Base-by-base conservation (phyloP, 1,284 basidiomycete species). In the Tremellales sp. region DNA sequence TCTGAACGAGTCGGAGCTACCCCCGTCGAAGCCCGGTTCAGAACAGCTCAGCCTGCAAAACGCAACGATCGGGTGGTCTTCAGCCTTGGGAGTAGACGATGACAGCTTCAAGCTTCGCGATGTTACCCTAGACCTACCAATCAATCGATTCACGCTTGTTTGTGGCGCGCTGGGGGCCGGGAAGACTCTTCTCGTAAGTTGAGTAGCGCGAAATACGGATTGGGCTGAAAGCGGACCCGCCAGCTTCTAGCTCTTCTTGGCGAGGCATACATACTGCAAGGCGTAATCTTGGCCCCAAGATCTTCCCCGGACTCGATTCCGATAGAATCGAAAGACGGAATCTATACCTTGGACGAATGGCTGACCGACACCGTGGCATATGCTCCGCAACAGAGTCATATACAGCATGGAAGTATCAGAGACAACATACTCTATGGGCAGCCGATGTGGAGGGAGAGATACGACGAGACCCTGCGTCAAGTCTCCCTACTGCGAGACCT, bases 371-470 rank as follows among this genome's bases (percentile, higher is more conserved):
- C 65, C 10, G 52, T 71, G 14, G 63, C 65, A 1, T 72, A 70
- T 40, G 62, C 66, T 3, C 65, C 70, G 7, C 71, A 75, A 49
- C 65, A 65, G 29, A 61, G 64, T 21, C 73, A 68, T 53, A 68
- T 74, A 26, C 63, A 68, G 18, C 68, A 72, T 44, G 68, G 66
- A 1, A 68, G 67, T 2, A 62, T 75, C 27, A 56, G 65, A 10
- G 68, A 72, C 43, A 72, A 74, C 41, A 71, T 74, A 19, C 50
- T 72, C 10, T 73, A 74, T 40, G 72, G 72, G n/a, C 68, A 71
- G 29, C 72, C 73, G 1, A 61, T 69, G 47, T 67, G 68, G 61
- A 36, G 45, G n/a, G 59, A 61, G 5, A 51, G 73, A 8, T 75
- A 75, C 54, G 16, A 54, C 3, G 63, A 69, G 16, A 61, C 63